These are phyloP conservation scores for Saccharomycopsis guyanensis DNA, from an alignment of 805 yeast genomes.

Conservation along the genomic window DNA sequence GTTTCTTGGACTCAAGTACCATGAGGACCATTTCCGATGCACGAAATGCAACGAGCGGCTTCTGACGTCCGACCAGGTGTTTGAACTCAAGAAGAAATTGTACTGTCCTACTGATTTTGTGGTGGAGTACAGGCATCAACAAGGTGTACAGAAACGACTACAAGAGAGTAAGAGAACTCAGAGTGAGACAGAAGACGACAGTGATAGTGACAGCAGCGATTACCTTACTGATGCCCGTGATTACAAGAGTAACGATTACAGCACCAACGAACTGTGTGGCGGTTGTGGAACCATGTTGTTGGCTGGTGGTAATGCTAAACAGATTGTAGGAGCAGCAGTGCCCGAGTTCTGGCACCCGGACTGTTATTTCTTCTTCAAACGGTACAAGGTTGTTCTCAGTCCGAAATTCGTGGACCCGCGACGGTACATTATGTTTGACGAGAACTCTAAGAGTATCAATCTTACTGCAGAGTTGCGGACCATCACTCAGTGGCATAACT, in stretches of 20 bases:
- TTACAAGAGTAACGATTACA: conserved; percentile 15
- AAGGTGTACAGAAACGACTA: neutral
- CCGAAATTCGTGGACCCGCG: conserved; percentile 20
- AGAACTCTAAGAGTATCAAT: conserved; percentile 15
- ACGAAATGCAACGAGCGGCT: conserved; percentile 4
- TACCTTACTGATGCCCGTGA: conserved; percentile 11
- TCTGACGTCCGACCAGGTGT: conserved; percentile 5
- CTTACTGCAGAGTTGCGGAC: conserved; percentile 12
- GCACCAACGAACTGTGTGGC: conserved; percentile 11
- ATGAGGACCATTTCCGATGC: conserved; percentile 18
- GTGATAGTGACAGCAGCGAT: neutral
- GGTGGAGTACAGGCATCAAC: conserved; percentile 3
- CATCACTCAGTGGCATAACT: conserved; percentile 1
- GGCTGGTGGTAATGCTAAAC: conserved; percentile 13
- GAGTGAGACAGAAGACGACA: neutral
- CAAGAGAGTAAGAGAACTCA: neutral
- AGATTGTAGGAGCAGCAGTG: neutral
- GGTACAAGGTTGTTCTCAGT: conserved; percentile 13
- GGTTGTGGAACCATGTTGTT: conserved; percentile 18
- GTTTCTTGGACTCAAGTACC: conserved; percentile 15
- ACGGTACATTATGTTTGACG: conserved; percentile 16
- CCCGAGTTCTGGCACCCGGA: conserved; percentile 19
- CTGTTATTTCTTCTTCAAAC: conserved; percentile 9
- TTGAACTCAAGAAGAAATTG: conserved; percentile 11
- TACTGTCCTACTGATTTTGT: conserved; percentile 16